Evolutionary conservation across 2,329 filamentous ascomycete species (phyloP).

Genomic region (Sporothrix pseudoabietina): DNA sequence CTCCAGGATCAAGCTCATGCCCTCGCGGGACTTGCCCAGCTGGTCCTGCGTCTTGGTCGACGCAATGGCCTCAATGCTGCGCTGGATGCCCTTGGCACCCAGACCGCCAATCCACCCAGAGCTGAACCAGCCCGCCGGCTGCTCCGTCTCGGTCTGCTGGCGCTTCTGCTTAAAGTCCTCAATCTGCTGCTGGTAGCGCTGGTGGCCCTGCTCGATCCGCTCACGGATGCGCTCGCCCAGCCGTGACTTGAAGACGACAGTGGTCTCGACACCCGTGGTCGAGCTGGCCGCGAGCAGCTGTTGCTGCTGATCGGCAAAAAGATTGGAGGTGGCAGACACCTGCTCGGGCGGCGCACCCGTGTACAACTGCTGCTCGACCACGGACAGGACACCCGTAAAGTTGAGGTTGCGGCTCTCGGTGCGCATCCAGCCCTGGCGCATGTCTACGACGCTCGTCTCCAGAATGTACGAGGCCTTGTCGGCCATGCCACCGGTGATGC

Average conservation of each 20-base stretch:
- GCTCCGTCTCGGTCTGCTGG: slow-evolving; percentile 31
- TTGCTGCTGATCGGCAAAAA: slow-evolving; percentile 33
- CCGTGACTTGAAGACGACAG: slow-evolving; percentile 70
- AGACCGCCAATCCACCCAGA: slow-evolving; percentile 54
- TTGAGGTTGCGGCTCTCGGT: slow-evolving; percentile 81
- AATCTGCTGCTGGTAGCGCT: slow-evolving; percentile 37
- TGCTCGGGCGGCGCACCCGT: slow-evolving; percentile 40
- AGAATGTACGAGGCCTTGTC: slow-evolving; percentile 79
- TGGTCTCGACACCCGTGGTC: slow-evolving; percentile 70
- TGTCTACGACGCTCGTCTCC: slow-evolving; percentile 76
- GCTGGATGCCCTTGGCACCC: slow-evolving; percentile 71
- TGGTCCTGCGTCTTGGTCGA: slow-evolving; percentile 76
- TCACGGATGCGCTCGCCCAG: slow-evolving; percentile 69
- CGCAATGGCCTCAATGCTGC: slow-evolving; percentile 77
- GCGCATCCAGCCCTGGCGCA: slow-evolving; percentile 79
- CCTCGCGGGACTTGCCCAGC: slow-evolving; percentile 77
- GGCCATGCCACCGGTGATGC: slow-evolving; percentile 64
- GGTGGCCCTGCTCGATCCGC: slow-evolving; percentile 50
- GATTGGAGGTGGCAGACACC: background rate
- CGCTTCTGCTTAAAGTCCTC: slow-evolving; percentile 32
- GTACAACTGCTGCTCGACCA: slow-evolving; percentile 76
- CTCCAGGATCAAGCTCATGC: slow-evolving; percentile 80
- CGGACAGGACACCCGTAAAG: slow-evolving; percentile 77
- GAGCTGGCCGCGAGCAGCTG: slow-evolving; percentile 37
- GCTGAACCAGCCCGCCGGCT: slow-evolving; percentile 43